Evolutionary conservation across 1,284 basidiomycete species (phyloP).

Genomic region (Phenoliferia sp.): DNA sequence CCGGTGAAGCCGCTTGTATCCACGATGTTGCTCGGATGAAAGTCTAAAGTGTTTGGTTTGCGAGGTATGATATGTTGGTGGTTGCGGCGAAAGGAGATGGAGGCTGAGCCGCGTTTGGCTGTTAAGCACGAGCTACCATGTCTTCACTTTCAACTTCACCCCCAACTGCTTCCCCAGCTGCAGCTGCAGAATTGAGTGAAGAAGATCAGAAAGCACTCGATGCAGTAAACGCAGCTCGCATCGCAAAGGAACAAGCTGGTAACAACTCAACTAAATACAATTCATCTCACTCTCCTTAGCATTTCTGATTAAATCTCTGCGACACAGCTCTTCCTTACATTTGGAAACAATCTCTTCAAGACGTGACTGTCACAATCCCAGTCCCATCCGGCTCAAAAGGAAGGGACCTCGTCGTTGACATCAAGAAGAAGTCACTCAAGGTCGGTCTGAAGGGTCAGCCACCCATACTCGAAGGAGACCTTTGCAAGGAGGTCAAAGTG

Average conservation of each 20-base stretch:
- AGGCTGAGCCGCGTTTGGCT: too few species aligned
- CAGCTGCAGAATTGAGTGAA: slow-evolving; percentile 39
- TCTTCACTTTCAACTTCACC: not conserved
- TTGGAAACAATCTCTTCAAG: slow-evolving; percentile 86
- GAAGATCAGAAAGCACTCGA: slow-evolving; percentile 73
- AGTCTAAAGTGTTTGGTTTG: too few species aligned
- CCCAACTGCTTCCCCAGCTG: not conserved
- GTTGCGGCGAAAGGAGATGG: too few species aligned
- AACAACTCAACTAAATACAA: slow-evolving; percentile 12
- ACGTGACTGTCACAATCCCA: slow-evolving; percentile 75
- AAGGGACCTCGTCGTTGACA: slow-evolving; percentile 66
- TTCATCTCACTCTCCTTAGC: not conserved
- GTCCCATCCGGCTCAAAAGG: slow-evolving; percentile 82
- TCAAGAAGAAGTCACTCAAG: slow-evolving; percentile 75
- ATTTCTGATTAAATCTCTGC: too few species aligned
- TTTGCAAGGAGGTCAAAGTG: slow-evolving; percentile 87
- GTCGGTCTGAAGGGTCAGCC: slow-evolving; percentile 82
- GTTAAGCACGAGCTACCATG: too few species aligned
- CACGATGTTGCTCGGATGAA: too few species aligned
- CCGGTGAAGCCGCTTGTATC: too few species aligned
- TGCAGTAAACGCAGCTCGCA: slow-evolving; percentile 60
- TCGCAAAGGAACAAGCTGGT: slow-evolving; percentile 80
- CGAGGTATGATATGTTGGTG: too few species aligned
- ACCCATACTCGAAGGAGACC: slow-evolving; percentile 74
- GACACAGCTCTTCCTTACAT: slow-evolving; percentile 68